phyloP scores from a whole-genome alignment of 208 protist species.

The Vickermania ingenoplastis region DNA sequence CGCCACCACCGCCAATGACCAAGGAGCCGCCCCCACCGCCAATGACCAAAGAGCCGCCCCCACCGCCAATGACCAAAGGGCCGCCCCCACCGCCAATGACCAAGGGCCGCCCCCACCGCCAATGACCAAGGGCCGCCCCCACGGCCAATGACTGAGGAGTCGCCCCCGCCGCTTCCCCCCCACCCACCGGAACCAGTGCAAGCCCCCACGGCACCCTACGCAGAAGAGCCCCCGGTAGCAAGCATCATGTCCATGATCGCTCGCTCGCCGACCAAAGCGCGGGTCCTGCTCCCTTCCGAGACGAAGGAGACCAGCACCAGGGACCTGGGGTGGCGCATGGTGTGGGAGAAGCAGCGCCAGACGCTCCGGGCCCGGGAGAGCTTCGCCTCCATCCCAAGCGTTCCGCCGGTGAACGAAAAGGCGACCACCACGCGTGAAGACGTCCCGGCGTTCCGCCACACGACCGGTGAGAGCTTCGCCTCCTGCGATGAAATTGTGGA shows the following conservation, averaged over 20 bases:
- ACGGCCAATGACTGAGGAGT: no score
- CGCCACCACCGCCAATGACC: no score
- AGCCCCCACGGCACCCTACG: background rate
- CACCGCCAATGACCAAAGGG: no score
- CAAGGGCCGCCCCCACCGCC: no score
- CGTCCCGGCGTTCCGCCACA: background rate
- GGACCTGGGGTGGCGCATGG: background rate
- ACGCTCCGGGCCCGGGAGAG: background rate
- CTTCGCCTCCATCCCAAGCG: background rate
- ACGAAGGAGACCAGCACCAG: background rate
- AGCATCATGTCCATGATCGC: background rate
- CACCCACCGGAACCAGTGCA: background rate
- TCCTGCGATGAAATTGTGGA: background rate
- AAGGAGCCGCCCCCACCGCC: no score
- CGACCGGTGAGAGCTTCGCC: background rate
- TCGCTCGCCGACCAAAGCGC: background rate
- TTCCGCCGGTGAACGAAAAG: background rate
- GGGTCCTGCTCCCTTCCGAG: background rate
- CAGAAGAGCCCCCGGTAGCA: background rate
- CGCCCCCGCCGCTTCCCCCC: no score
- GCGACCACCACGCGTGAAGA: background rate
- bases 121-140: no score
- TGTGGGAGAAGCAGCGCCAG: background rate
- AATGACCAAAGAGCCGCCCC: no score
- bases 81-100: no score